Evolutionary conservation across 176 grass and related monocot genomes (phyloP), one percentile per base, ranked within the genome.

Genomic region (Rhynchospora breviuscula): DNA sequence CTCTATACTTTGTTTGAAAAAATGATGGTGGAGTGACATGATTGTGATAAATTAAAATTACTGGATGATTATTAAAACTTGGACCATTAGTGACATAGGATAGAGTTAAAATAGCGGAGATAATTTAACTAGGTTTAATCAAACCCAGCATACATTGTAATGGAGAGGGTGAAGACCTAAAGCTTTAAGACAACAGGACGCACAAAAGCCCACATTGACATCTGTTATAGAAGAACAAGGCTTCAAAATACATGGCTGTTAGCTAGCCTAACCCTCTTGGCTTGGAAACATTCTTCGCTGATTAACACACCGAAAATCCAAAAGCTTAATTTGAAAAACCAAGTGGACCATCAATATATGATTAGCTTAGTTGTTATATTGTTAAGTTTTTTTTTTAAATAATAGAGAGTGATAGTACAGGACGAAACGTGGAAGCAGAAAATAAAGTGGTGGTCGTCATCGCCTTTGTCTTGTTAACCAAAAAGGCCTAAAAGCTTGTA

Each of bases 291-390:
- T 82, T 82, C 79, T 64, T 25, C 46, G 12, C 21, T 67, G 61
- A 80, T 80, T 80, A 49, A 12, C n/a, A 67, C 52, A 49, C 26
- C 7, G 46, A 19, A 53, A 64, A 43, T 43, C 35, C 40, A 81
- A 81, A 79, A 59, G 54, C 15, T 14, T 43, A 79, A 33, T 79
- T 79, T 79, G 40, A 69, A 35, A 77, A 70, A 23, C 46, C 51
- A 77, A 77, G 73, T 56, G 73, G 73, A 77, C 47, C 73, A 77
- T 77, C 23, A 77, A 77, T 53, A 77, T 54, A 77, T 77, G 73
- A 77, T 77, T 56, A 56, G 73, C 73, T 56, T 77, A 54, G 73
- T 77, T 77, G 73, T 56, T 31, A 56, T 22, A 56, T 47, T 56
- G 22, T 56, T 56, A 31, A 81, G 57, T 62, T 12, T 29, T 8